Evolutionary conservation across 2,329 filamentous ascomycete genomes (phyloP), one percentile per base, ranked within the genome.

Genomic region (Niveomyces coronatus): DNA sequence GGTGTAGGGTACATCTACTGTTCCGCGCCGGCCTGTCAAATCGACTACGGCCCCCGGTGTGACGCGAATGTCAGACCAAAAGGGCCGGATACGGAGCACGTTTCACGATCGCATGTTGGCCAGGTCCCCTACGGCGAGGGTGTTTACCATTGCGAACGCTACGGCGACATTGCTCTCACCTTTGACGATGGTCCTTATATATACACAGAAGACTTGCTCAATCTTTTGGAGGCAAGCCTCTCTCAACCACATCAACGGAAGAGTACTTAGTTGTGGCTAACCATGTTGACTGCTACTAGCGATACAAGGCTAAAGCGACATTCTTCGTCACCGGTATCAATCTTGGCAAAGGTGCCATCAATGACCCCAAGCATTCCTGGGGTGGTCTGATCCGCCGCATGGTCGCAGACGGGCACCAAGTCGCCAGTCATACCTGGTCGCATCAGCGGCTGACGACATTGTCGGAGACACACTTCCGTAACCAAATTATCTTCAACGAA

Each of bases 21-120:
- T 56, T 64, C 65, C 20, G 68, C 74, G 15, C 77, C 77, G 3
- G 68, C 76, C 37, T 82, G 77, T 50, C 66, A 74, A 51, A 72
- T 78, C 48, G 57, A 68, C 45, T 78, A 73, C 46, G 74, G 74
- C n/a, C 64, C 74, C 15, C 67, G 58, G 4, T 82, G 77, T 46
- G 75, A 79, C 45, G 75, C 69, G 37, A 79, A 79, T 46, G 62
- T 47, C 65, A 73, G 35, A 43, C 67, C 45, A 3, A 41, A 44
- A 0, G 77, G 77, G 2, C 58, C 63, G 8, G 70, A 75, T 42
- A 81, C 76, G 1, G 64, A 65, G 3, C 58, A 56, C 1, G 54
- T 79, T 31, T 52, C 64, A 15, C 67, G 78, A 8, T 62, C 71
- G 2, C 63, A 70, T 31, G 44, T 74, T 3, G 77, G 78, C 11